Conservation (phyloP, 495 filamentous ascomycete species). For the Evansstolkia leycettana region DNA sequence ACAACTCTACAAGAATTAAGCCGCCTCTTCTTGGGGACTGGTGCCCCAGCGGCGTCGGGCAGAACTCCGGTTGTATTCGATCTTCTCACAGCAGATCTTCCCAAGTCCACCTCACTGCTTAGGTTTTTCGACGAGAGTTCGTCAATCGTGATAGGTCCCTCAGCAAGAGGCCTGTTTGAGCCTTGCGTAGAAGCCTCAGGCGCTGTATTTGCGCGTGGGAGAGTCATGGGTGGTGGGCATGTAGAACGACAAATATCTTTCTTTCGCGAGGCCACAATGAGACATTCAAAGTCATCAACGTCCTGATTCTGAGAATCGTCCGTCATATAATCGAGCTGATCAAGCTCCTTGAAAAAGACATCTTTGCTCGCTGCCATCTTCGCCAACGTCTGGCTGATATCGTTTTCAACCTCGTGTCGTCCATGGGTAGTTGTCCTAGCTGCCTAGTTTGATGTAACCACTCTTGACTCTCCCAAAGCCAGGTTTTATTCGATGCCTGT, state of each 20-base stretch:
- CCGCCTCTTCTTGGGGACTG: constrained; percentile 7
- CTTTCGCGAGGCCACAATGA: constrained; percentile 2
- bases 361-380: constrained; percentile 7
- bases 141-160: background rate
- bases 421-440: background rate
- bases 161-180: background rate
- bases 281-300: constrained; percentile 3
- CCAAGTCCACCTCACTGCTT: background rate
- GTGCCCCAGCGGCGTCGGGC: background rate
- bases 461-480: too few species aligned
- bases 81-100: constrained; percentile 1
- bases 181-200: constrained; percentile 3
- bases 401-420: too few species aligned
- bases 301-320: constrained; percentile 18
- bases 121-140: background rate
- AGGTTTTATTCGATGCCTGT: too few species aligned
- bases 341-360: constrained; percentile 34
- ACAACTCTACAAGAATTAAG: constrained; percentile 22
- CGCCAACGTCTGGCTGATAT: background rate
- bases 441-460: background rate
- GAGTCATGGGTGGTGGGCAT: background rate
- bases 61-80: constrained; percentile 3
- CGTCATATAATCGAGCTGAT: constrained; percentile 27
- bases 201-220: constrained; percentile 8
- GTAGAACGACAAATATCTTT: background rate